Conservation (phyloP, 176 grass and related monocot genomes). For the Oryza longistaminata region DNA sequence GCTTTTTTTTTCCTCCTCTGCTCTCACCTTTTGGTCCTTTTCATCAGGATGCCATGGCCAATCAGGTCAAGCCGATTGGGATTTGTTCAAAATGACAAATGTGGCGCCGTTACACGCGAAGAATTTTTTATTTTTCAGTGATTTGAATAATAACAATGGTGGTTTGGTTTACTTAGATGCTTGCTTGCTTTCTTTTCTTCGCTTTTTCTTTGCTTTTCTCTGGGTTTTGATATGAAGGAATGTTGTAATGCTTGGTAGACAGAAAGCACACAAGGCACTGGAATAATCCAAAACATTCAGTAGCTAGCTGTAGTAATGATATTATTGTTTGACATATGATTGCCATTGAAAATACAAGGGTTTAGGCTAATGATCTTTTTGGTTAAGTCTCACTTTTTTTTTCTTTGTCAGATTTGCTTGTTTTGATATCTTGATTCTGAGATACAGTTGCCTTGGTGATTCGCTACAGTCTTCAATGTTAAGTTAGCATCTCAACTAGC, state of each 20-base stretch:
- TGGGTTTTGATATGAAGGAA: conserved; percentile 17
- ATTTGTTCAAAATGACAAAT: conserved; percentile 31
- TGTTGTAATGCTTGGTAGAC: conserved; percentile 10
- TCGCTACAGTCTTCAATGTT: neutral
- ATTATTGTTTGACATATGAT: neutral
- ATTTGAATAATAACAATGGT: neutral
- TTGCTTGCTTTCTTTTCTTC: neutral
- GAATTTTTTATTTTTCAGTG: neutral
- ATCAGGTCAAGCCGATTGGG: conserved; percentile 9
- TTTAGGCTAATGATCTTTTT: neutral
- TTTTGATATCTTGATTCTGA: neutral
- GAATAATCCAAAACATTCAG: conserved; percentile 7
- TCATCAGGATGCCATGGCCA: conserved; percentile 13
- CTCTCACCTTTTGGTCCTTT: neutral
- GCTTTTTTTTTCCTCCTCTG: conserved; percentile 26
- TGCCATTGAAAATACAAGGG: neutral
- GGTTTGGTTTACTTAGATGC: conserved; percentile 13
- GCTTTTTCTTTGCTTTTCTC: neutral
- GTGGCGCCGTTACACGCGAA: neutral
- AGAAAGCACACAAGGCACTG: conserved; percentile 12
- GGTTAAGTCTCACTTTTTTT: neutral
- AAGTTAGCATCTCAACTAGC: neutral
- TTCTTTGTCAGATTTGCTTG: neutral
- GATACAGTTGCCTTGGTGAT: neutral
- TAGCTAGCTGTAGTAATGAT: conserved; percentile 1